phyloP scores from a whole-genome alignment of 192 early-diverging fungal genomes.

The Funneliformis mosseae region DNA sequence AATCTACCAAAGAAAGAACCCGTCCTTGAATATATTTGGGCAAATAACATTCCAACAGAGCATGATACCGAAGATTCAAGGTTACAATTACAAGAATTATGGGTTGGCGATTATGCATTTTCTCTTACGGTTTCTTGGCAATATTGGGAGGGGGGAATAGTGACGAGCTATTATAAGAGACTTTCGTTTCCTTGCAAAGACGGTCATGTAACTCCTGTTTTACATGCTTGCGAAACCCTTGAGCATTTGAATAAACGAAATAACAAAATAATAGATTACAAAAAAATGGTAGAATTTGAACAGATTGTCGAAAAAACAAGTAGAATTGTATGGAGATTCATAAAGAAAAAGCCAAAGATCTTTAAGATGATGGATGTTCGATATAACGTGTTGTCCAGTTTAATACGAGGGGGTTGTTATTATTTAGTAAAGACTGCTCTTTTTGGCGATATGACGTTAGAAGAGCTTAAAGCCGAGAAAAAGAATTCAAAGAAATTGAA shows the following conservation, averaged over 20 bases:
- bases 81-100: not conserved
- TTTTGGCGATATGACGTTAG: not conserved
- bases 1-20: not conserved
- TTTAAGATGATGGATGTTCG: not conserved
- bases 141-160: not conserved
- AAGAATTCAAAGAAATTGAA: not conserved
- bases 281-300: not conserved
- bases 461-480: not conserved
- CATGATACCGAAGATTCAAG: not conserved
- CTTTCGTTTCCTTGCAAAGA: not conserved
- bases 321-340: conserved; percentile 9
- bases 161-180: not conserved
- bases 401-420: not conserved
- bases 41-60: not conserved
- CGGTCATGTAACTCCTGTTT: not conserved
- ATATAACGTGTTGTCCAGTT: not conserved
- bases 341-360: not conserved
- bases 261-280: not conserved
- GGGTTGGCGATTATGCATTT: not conserved
- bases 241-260: not conserved
- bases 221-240: not conserved
- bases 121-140: not conserved
- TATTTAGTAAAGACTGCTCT: not conserved
- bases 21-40: not conserved
- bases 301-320: not conserved